Evolutionary conservation across 192 early-diverging fungal species (phyloP), one percentile per base, ranked within the genome.

Genomic region (Coemansia reversa): DNA sequence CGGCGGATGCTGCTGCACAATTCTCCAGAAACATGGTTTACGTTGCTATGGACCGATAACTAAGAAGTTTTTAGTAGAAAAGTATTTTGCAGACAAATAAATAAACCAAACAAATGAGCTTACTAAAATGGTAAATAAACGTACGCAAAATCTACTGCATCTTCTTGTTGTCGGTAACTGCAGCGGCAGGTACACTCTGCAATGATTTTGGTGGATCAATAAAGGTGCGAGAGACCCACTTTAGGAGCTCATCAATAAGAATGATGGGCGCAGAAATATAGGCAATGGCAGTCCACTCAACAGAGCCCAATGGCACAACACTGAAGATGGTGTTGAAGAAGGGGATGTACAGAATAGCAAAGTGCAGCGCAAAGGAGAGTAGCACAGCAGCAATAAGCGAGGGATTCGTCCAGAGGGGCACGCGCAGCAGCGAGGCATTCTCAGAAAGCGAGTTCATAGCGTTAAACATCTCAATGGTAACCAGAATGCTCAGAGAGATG

Each of bases 381-480:
- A 83, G 69, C 27, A 99, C 88, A 23, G 94, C 84, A 51, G 86
- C 83, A 7, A 94, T 87, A 45, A 99, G 84, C 83, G 91, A 95
- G 48, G 90, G 81, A 79, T 99, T 99, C 35, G 82, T 83, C 91
- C 93, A 94, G 55, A 99, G 60, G n/a, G 92, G 93, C 59, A 98
- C 86, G 4, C 91, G 91, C 27, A 98, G 75, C 65, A 99, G 76
- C 27, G 90, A 92, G 61, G 94, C 94, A 76, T 99, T 97, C 84
- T 98, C 97, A 18, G 92, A 94, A 54, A 98, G 83, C 75, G 87
- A 90, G 83, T 98, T 98, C 82, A 98, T 93, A 53, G 97, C 95
- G 75, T 99, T 98, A 70, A 98, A 90, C 97, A 99, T 98, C 75
- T 99, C 96, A 68, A 99, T 96, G 27, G 91, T 90, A 16, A 98